phyloP scores from a whole-genome alignment of 2,329 filamentous ascomycete genomes.

The Fusarium temperatum region DNA sequence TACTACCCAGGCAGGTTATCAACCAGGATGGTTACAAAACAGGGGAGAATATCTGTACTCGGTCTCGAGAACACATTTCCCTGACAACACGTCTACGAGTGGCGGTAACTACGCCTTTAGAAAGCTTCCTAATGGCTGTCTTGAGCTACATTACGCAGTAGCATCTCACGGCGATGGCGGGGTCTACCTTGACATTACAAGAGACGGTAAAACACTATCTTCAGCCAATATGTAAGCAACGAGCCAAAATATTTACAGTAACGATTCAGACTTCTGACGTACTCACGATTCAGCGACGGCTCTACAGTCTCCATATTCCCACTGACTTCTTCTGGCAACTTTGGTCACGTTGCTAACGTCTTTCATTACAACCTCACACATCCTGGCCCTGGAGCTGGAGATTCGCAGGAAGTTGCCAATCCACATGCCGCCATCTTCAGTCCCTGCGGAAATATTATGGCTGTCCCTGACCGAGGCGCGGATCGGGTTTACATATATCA shows the following conservation, averaged over 20 bases:
- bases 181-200: background rate
- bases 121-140: background rate
- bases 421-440: background rate
- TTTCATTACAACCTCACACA: background rate
- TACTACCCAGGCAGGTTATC: background rate
- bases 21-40: background rate
- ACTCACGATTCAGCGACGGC: background rate
- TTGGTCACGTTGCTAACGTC: background rate
- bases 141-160: background rate
- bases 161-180: background rate
- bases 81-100: background rate
- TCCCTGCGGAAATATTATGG: background rate
- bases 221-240: background rate
- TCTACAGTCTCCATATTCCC: background rate
- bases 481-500: background rate
- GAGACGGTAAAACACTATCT: background rate
- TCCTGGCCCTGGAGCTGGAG: background rate
- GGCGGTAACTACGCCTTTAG: background rate
- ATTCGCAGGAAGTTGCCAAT: background rate
- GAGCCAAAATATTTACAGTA: rapidly evolving
- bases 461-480: background rate
- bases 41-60: background rate
- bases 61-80: background rate
- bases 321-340: background rate
- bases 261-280: rapidly evolving